Conservation (phyloP, 306 rosid genomes). For the Canavalia ensiformis region DNA sequence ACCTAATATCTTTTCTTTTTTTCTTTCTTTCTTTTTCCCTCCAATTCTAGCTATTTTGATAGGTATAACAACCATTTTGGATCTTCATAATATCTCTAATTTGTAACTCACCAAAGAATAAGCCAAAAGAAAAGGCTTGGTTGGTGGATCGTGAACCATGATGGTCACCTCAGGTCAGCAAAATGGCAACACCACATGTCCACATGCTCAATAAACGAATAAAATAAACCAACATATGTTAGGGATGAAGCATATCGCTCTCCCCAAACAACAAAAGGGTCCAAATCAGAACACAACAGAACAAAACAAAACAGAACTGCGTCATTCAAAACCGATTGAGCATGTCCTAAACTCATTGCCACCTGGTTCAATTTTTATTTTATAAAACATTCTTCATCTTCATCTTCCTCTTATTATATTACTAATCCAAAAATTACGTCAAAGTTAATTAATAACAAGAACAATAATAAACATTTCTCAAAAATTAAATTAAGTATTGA, state of each 20-base stretch:
- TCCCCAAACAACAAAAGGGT: slow-evolving; percentile 21
- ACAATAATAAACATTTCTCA: not conserved
- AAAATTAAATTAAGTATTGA: not conserved
- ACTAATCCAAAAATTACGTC: not conserved
- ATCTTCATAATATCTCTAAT: not conserved
- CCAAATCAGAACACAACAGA: slow-evolving; percentile 5
- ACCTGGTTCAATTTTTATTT: not conserved
- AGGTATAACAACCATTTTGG: too few relatives aligned
- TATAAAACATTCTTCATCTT: not conserved
- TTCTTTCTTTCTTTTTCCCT: too few relatives aligned
- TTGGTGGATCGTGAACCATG: slow-evolving; percentile 36
- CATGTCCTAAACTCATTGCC: not conserved
- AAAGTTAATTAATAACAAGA: not conserved
- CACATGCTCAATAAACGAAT: slow-evolving; percentile 34
- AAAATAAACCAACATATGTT: not conserved
- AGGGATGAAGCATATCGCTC: slow-evolving; percentile 16
- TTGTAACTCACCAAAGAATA: slow-evolving; percentile 8
- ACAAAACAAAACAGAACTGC: slow-evolving; percentile 19
- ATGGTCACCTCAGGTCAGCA: slow-evolving; percentile 30
- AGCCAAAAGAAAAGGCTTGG: slow-evolving; percentile 33
- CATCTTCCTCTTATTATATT: not conserved
- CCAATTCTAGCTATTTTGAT: too few relatives aligned
- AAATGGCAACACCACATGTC: slow-evolving; percentile 45
- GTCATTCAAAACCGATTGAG: slow-evolving; percentile 29
- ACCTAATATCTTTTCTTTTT: too few relatives aligned